These are phyloP conservation scores for Sporopachydermia lactativora DNA, from an alignment of 805 yeast genomes.

Conservation along the genomic window DNA sequence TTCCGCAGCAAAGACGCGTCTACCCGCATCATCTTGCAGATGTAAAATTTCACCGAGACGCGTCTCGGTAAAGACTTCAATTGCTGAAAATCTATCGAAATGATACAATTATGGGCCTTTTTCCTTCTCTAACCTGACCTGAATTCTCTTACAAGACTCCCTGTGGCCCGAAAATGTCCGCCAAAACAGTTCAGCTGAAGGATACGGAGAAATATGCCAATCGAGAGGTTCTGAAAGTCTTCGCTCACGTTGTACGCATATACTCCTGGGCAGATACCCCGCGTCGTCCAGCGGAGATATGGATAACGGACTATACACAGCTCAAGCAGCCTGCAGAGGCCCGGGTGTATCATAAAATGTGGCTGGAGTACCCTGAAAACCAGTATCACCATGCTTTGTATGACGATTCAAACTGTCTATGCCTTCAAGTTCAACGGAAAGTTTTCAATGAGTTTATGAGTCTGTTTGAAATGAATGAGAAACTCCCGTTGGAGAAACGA, in stretches of 20 bases:
- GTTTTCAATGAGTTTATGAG: neutral
- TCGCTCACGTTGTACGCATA: neutral
- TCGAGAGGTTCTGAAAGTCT: neutral
- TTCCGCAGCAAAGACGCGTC: too few relatives aligned
- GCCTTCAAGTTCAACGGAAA: neutral
- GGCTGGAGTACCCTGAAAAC: neutral
- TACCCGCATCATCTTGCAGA: too few relatives aligned
- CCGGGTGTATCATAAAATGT: neutral
- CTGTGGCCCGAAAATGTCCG: too few relatives aligned
- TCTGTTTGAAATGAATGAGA: neutral
- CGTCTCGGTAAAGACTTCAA: too few relatives aligned
- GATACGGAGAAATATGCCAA: neutral
- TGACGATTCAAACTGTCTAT: neutral
- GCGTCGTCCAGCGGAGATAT: slow-evolving; percentile 1
- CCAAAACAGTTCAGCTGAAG: neutral
- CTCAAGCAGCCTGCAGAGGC: neutral
- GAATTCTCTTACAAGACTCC: too few relatives aligned
- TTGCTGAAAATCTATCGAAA: too few relatives aligned
- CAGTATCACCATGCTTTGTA: neutral
- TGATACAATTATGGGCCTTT: too few relatives aligned
- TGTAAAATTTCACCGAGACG: too few relatives aligned
- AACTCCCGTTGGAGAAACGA: neutral
- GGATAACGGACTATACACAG: neutral
- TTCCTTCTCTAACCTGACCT: too few relatives aligned
- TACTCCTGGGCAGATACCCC: neutral